A percentile compares a stretch with the other conserved stretches of the same genome.
Conservation (phyloP, 257 asterid genomes). For the Lycium barbarum region DNA sequence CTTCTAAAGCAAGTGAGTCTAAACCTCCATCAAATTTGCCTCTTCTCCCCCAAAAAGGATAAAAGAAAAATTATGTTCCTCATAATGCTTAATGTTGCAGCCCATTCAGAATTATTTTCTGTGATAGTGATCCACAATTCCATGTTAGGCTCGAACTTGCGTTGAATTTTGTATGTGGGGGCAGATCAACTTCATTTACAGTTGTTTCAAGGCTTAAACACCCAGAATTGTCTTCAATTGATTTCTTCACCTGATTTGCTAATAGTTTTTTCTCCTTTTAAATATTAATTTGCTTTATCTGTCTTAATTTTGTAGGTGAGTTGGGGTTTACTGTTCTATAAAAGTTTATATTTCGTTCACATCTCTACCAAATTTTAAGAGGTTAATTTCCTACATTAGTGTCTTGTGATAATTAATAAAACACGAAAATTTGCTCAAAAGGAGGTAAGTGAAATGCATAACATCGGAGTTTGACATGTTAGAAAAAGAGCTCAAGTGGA, state of each 20-base stretch:
- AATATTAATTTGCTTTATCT: too few species aligned
- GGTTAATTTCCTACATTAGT: neutral
- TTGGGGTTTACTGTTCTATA: neutral
- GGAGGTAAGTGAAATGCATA: neutral
- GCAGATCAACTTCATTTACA: neutral
- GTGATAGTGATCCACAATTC: neutral
- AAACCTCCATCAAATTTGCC: constrained; percentile 25
- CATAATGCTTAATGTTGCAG: neutral
- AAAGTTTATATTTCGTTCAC: too few species aligned
- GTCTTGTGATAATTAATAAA: neutral
- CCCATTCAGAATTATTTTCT: neutral
- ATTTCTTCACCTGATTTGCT: neutral
- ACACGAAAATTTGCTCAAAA: neutral
- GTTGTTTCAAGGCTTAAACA: neutral
- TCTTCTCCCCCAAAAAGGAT: neutral
- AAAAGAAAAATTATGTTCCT: neutral
- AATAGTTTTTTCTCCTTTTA: neutral
- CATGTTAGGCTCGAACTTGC: neutral
- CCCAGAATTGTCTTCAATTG: neutral
- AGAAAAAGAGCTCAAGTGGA: neutral
- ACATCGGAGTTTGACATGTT: neutral
- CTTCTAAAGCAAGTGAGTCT: constrained; percentile 84
- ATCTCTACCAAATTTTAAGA: neutral
- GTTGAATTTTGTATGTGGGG: neutral
- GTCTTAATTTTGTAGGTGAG: neutral